Conservation (phyloP, 768 basidiomycete genomes). For the Lactarius psammicola region DNA sequence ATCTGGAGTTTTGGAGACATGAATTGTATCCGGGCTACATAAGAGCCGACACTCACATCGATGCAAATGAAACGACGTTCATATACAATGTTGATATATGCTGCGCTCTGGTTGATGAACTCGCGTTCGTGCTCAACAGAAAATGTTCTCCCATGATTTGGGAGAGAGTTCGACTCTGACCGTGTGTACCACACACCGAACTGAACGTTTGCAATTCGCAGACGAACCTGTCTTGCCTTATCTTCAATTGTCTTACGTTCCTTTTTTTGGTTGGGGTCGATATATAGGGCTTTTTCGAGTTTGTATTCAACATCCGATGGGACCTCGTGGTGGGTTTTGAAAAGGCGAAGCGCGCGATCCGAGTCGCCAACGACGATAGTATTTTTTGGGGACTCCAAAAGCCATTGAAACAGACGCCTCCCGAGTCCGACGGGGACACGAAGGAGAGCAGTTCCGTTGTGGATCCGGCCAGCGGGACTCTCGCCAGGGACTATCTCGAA, state of each 20-base stretch:
- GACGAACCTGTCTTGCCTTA: slow-evolving; percentile 42
- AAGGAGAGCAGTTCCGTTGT: slow-evolving; percentile 51
- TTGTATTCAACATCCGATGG: slow-evolving; percentile 15
- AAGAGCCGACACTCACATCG: slow-evolving; percentile 41
- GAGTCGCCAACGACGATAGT: slow-evolving; percentile 28
- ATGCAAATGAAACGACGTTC: slow-evolving; percentile 65
- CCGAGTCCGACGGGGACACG: slow-evolving; percentile 39
- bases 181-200: slow-evolving; percentile 58
- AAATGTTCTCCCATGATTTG: slow-evolving; percentile 41
- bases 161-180: slow-evolving; percentile 23
- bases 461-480: slow-evolving; percentile 49
- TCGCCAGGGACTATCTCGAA: slow-evolving; percentile 56
- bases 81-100: slow-evolving; percentile 61
- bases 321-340: slow-evolving; percentile 17
- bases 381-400: slow-evolving; percentile 36
- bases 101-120: slow-evolving; percentile 46
- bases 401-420: slow-evolving; percentile 46
- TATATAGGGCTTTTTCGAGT: slow-evolving; percentile 36
- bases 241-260: slow-evolving; percentile 27
- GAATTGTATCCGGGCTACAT: not conserved
- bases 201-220: slow-evolving; percentile 63
- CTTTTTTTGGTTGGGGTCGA: slow-evolving; percentile 35
- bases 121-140: slow-evolving; percentile 69
- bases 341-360: slow-evolving; percentile 30
- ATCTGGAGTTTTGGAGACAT: slow-evolving; percentile 6